A percentile compares a stretch with the other conserved stretches of the same genome.
Conservation (phyloP, 1,284 basidiomycete species). For the Ceratobasidium sp. region DNA sequence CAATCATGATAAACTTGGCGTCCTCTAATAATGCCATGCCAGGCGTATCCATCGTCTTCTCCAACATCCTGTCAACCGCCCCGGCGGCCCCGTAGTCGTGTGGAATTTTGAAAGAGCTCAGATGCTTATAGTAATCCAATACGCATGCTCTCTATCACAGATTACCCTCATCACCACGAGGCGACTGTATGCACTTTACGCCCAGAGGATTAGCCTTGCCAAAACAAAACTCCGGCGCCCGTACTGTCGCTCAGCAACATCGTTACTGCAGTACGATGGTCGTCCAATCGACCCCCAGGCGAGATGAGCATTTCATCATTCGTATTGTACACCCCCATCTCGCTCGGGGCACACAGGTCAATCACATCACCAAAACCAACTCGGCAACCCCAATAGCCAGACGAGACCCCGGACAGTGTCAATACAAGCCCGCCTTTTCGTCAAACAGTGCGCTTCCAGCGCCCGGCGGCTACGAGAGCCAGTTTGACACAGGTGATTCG, state of each 20-base stretch:
- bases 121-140: not conserved
- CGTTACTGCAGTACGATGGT: not conserved
- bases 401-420: too few species aligned
- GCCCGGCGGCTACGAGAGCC: not conserved
- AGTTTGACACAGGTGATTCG: not conserved
- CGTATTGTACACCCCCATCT: too few species aligned
- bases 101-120: not conserved
- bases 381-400: too few species aligned
- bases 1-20: conserved; percentile 22
- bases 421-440: too few species aligned
- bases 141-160: not conserved
- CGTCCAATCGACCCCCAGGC: too few species aligned
- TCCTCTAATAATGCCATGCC: not conserved
- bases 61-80: conserved; percentile 29
- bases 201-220: not conserved
- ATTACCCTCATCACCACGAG: not conserved
- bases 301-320: too few species aligned
- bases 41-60: conserved; percentile 4
- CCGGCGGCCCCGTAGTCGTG: not conserved
- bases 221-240: not conserved
- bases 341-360: too few species aligned
- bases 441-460: not conserved
- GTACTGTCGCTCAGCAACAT: too few species aligned
- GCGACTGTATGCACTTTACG: not conserved
- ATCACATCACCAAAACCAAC: too few species aligned